phyloP scores from a whole-genome alignment of 1,139 yeast genomes.

The Magnusiomyces sp. region DNA sequence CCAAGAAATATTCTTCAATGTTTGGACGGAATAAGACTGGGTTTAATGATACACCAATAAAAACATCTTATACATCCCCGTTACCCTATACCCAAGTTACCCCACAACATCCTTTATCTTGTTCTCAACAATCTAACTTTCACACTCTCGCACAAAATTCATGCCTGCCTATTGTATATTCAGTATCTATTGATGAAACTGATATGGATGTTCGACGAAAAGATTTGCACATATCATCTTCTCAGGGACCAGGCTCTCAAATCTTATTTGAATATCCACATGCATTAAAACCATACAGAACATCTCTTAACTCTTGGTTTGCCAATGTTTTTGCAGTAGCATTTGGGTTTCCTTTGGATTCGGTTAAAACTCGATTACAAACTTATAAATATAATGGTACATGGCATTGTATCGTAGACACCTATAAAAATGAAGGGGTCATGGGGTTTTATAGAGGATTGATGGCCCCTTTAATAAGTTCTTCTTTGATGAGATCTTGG shows the following conservation, averaged over 20 bases:
- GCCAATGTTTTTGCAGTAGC: conserved; percentile 61
- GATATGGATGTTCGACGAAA: no score
- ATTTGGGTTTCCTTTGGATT: conserved; percentile 78
- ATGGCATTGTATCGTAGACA: conserved; percentile 49
- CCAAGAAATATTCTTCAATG: no score
- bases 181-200: no score
- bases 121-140: no score
- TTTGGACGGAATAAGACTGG: no score
- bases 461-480: conserved; percentile 21
- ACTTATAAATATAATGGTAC: conserved; percentile 58
- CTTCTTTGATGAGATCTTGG: conserved; percentile 23
- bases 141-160: no score
- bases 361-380: conserved; percentile 78
- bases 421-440: conserved; percentile 55
- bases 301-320: conserved; percentile 50
- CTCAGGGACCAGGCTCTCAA: not conserved
- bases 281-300: conserved; percentile 45
- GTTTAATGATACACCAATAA: no score
- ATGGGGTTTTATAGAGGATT: conserved; percentile 60
- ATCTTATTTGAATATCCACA: conserved; percentile 33
- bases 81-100: no score
- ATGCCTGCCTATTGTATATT: no score
- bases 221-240: no score
- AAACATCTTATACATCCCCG: no score
- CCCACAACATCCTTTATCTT: no score